phyloP scores from a whole-genome alignment of 208 protist genomes.

The Angomonas ambiguus region DNA sequence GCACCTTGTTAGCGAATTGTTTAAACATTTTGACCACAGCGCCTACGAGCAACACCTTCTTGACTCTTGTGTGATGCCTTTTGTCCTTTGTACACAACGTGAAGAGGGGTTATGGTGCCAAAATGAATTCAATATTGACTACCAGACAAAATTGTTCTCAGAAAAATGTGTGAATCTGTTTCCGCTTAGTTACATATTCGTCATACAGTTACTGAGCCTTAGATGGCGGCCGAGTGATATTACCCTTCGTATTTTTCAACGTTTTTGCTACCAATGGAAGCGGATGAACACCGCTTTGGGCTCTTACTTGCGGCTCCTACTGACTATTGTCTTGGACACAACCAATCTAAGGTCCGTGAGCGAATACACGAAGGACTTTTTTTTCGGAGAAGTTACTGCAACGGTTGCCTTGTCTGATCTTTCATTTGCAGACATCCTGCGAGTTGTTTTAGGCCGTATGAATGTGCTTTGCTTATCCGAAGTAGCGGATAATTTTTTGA shows the following conservation, averaged over 20 bases:
- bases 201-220: neutral
- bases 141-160: neutral
- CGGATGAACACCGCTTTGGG: neutral
- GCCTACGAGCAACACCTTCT: neutral
- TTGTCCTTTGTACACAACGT: neutral
- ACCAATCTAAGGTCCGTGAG: neutral
- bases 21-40: neutral
- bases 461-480: neutral
- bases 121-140: constrained; percentile 4
- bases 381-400: neutral
- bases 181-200: neutral
- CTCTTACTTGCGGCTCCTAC: neutral
- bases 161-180: neutral
- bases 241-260: neutral
- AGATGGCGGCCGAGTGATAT: neutral
- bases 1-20: neutral
- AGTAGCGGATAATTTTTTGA: neutral
- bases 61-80: neutral
- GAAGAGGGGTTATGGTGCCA: neutral
- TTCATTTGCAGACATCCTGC: neutral
- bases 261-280: neutral
- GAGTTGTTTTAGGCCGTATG: neutral
- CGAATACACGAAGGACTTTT: neutral
- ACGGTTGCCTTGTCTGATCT: neutral
- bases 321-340: neutral